phyloP scores from a whole-genome alignment of 495 filamentous ascomycete species.

The Penicillium bialowiezense region DNA sequence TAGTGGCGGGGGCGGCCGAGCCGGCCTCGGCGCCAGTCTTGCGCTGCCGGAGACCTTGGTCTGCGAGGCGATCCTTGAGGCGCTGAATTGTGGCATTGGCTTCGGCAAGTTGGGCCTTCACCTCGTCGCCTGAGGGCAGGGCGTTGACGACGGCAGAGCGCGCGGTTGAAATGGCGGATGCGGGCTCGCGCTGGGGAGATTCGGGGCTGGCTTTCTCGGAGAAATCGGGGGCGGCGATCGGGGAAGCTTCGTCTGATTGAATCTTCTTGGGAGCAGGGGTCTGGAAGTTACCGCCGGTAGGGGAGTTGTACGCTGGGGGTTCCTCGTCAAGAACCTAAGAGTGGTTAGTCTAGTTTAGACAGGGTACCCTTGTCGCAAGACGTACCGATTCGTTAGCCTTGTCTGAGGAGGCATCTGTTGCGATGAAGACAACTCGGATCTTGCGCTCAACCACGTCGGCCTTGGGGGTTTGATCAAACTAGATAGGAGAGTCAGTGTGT shows the following conservation, averaged over 20 bases:
- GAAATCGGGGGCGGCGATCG: constrained; percentile 42
- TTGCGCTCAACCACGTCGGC: constrained; percentile 83
- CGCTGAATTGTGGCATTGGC: constrained; percentile 71
- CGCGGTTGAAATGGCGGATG: constrained; percentile 16
- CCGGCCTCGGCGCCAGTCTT: constrained; percentile 47
- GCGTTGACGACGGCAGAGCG: constrained; percentile 44
- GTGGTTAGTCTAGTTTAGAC: constrained; percentile 7
- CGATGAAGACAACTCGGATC: constrained; percentile 85
- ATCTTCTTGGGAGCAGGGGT: constrained; percentile 45
- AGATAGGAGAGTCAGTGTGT: constrained; percentile 16
- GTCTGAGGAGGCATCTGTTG: constrained; percentile 49
- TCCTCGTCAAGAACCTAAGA: constrained; percentile 37
- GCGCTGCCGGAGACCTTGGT: constrained; percentile 68
- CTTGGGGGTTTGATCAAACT: constrained; percentile 75
- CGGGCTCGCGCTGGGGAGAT: constrained; percentile 25
- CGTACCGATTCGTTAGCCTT: constrained; percentile 49
- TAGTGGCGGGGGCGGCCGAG: constrained; percentile 35
- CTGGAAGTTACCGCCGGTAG: constrained; percentile 46
- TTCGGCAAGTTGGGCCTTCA: constrained; percentile 69
- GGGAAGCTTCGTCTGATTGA: constrained; percentile 29
- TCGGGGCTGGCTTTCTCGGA: constrained; percentile 40
- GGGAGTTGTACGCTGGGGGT: constrained; percentile 57
- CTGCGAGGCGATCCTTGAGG: constrained; percentile 66
- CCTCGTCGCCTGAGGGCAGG: constrained; percentile 56
- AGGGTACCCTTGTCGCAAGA: not conserved